These are phyloP conservation scores for Reutealis trisperma DNA, from an alignment of 345 rosid genomes.

Conservation along the genomic window DNA sequence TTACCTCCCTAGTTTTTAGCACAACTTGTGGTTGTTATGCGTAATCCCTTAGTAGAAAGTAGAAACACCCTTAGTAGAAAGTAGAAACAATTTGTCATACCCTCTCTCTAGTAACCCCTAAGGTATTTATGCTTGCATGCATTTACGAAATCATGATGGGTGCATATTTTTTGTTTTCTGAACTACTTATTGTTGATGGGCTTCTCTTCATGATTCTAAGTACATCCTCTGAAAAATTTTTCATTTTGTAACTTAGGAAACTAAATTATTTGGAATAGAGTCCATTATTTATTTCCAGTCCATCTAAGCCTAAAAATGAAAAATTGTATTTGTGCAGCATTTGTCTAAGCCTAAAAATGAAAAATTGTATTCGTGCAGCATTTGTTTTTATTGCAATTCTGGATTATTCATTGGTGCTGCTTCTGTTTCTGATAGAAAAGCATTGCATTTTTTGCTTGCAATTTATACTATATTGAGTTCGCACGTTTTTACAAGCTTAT, in stretches of 20 bases:
- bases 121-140: too few relatives aligned
- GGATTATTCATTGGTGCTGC: not conserved
- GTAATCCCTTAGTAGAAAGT: too few relatives aligned
- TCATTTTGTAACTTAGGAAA: not conserved
- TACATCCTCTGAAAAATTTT: not conserved
- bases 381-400: not conserved
- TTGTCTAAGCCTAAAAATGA: not conserved
- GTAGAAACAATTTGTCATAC: too few relatives aligned
- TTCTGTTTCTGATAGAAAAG: not conserved
- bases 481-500: not conserved
- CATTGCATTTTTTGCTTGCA: slow-evolving; percentile 1
- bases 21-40: too few relatives aligned
- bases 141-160: too few relatives aligned
- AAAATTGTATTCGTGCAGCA: too few relatives aligned
- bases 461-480: not conserved
- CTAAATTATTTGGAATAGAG: not conserved
- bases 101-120: too few relatives aligned
- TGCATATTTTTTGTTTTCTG: too few relatives aligned
- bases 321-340: too few relatives aligned
- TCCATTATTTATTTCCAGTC: not conserved
- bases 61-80: too few relatives aligned
- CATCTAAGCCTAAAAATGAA: not conserved
- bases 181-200: not conserved
- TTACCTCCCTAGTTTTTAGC: too few relatives aligned
- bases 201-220: not conserved